Conservation (phyloP, 2,329 filamentous ascomycete genomes). For the Aspergillus unguis region DNA sequence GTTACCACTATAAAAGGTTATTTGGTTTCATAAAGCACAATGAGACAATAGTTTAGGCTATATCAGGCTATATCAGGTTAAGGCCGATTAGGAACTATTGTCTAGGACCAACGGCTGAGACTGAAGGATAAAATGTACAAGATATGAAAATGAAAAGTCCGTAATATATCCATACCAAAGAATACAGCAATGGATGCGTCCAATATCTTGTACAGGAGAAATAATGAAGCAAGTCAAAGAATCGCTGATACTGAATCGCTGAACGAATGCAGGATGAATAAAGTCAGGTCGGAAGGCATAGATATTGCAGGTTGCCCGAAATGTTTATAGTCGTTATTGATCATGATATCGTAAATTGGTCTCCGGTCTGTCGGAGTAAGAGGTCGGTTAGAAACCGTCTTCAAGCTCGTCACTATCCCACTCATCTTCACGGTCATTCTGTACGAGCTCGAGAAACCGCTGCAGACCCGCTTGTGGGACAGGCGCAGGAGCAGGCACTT, state of each 20-base stretch:
- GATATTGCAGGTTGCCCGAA: slow-evolving; percentile 2
- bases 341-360: slow-evolving; percentile 10
- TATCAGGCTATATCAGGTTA: too few relatives aligned
- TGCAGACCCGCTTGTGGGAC: slow-evolving; percentile 41
- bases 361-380: not conserved
- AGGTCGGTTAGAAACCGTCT: slow-evolving; percentile 31
- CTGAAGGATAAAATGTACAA: too few relatives aligned
- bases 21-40: too few relatives aligned
- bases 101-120: too few relatives aligned
- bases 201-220: slow-evolving; percentile 8
- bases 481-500: not conserved
- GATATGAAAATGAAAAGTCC: too few relatives aligned
- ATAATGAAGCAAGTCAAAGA: not conserved
- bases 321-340: slow-evolving; percentile 5
- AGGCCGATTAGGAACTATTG: too few relatives aligned
- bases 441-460: slow-evolving; percentile 52
- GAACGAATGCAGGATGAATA: slow-evolving; percentile 9
- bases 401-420: slow-evolving; percentile 60
- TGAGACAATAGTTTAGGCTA: too few relatives aligned
- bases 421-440: slow-evolving; percentile 55
- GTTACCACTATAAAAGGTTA: too few relatives aligned
- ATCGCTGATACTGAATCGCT: not conserved
- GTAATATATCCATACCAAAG: too few relatives aligned
- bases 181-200: slow-evolving; percentile 1
- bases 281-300: not conserved